Percentiles rank a stretch among this genome's conserved stretches.
Conservation (phyloP, 1,139 yeast species). For the Yamadazyma trypodendri region DNA sequence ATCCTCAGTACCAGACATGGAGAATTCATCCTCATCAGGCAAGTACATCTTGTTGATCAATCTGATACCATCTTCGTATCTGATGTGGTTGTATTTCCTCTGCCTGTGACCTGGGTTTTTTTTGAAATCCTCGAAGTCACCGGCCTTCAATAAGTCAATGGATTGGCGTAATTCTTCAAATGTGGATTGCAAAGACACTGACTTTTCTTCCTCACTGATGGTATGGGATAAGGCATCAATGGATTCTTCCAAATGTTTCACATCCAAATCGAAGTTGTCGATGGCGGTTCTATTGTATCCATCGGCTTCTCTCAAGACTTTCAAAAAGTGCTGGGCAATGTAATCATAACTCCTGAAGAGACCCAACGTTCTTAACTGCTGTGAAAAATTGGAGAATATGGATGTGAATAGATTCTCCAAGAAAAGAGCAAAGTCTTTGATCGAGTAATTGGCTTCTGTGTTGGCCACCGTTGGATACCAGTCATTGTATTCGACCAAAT, state of each 20-base stretch:
- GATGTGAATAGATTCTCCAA: conserved; percentile 84
- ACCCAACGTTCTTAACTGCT: conserved; percentile 72
- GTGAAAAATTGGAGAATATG: conserved; percentile 82
- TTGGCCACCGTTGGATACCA: conserved; percentile 47
- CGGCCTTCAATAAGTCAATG: conserved; percentile 40
- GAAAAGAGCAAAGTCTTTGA: conserved; percentile 85
- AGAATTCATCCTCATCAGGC: conserved; percentile 16
- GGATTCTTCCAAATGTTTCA: conserved; percentile 39
- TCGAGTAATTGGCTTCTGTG: conserved; percentile 67
- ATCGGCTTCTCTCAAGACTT: conserved; percentile 52
- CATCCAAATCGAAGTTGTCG: conserved; percentile 45
- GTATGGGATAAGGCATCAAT: conserved; percentile 25
- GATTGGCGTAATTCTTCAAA: conserved; percentile 47
- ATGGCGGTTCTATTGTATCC: conserved; percentile 41
- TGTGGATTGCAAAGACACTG: conserved; percentile 44
- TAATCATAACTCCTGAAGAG: conserved; percentile 86
- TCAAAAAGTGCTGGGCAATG: conserved; percentile 69
- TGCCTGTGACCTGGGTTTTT: conserved; percentile 40
- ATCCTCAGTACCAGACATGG: conserved; percentile 16
- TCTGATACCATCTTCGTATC: conserved; percentile 40
- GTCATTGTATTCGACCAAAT: conserved; percentile 86
- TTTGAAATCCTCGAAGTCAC: conserved; percentile 39
- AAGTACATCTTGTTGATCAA: conserved; percentile 38
- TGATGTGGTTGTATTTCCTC: conserved; percentile 43
- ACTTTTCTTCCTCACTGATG: conserved; percentile 20